Conservation (phyloP, 805 yeast genomes). For the Ogataea corticis region DNA sequence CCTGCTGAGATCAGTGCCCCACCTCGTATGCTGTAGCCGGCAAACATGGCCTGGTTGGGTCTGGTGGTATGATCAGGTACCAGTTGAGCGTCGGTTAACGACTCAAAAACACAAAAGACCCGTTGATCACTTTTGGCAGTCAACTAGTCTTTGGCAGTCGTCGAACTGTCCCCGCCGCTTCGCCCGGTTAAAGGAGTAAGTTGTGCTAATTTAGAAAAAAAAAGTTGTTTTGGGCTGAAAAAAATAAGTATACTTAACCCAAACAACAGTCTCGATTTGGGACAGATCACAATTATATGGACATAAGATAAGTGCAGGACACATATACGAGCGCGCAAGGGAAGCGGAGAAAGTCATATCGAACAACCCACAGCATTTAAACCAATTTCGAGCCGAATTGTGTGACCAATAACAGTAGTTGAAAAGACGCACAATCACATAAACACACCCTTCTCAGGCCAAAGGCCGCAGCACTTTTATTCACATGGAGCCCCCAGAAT, state of each 20-base stretch:
- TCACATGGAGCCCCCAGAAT: not conserved
- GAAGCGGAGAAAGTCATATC: not conserved
- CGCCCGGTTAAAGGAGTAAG: not conserved
- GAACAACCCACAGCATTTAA: not conserved
- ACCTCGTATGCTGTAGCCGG: not conserved
- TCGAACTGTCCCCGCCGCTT: not conserved
- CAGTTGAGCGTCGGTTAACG: not conserved
- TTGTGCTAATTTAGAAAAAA: not conserved
- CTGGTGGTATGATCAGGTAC: not conserved
- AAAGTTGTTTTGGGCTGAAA: not conserved
- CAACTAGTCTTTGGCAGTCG: not conserved
- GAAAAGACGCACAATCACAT: not conserved
- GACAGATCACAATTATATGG: not conserved
- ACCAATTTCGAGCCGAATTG: not conserved
- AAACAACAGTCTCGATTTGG: too few species aligned
- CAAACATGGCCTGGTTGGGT: not conserved
- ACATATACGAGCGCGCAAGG: not conserved
- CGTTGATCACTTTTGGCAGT: not conserved
- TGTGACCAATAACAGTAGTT: not conserved
- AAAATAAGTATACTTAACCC: not conserved
- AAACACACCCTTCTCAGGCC: not conserved
- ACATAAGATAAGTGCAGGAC: not conserved
- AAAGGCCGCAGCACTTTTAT: not conserved
- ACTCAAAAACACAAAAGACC: not conserved
- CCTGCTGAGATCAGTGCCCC: not conserved